Conservation (phyloP, 139 green algal genomes). For the Closterium sp. region DNA sequence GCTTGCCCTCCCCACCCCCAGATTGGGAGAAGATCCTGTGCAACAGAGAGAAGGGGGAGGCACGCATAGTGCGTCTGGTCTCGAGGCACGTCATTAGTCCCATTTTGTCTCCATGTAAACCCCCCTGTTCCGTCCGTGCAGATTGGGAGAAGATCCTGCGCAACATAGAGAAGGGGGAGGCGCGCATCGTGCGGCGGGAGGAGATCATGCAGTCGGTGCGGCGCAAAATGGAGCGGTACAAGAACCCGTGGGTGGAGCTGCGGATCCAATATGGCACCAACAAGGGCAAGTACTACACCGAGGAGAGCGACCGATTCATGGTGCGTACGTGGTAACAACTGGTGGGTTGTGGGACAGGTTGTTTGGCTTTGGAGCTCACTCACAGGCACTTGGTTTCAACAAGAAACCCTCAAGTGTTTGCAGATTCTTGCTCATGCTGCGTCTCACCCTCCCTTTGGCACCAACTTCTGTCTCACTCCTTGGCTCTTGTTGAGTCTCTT, state of each 20-base stretch:
- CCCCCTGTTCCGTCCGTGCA: background rate
- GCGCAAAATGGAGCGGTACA: constrained; percentile 89
- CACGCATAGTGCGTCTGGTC: constrained; percentile 80
- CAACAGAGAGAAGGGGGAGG: background rate
- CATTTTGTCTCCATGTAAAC: background rate
- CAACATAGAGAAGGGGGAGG: constrained; percentile 93
- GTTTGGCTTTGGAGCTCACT: too few relatives aligned
- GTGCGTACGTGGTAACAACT: constrained; percentile 39
- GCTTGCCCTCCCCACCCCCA: too few relatives aligned
- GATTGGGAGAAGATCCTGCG: constrained; percentile 73
- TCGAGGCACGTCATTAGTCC: too few relatives aligned
- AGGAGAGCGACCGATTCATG: constrained; percentile 99
- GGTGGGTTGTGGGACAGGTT: too few relatives aligned
- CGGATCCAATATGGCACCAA: constrained; percentile 89
- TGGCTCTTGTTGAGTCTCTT: background rate
- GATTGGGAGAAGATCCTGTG: too few relatives aligned
- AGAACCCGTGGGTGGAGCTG: constrained; percentile 92
- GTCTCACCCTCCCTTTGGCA: background rate
- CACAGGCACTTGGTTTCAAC: background rate
- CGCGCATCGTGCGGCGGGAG: constrained; percentile 78
- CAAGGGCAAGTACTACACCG: constrained; percentile 96
- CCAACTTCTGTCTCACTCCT: background rate
- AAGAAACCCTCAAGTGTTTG: background rate
- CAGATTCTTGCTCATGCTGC: background rate
- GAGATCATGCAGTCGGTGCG: constrained; percentile 85